Evolutionary conservation across 2,329 filamentous ascomycete genomes (phyloP), one percentile per base, ranked within the genome.

Genomic region (Colletotrichum sp.): DNA sequence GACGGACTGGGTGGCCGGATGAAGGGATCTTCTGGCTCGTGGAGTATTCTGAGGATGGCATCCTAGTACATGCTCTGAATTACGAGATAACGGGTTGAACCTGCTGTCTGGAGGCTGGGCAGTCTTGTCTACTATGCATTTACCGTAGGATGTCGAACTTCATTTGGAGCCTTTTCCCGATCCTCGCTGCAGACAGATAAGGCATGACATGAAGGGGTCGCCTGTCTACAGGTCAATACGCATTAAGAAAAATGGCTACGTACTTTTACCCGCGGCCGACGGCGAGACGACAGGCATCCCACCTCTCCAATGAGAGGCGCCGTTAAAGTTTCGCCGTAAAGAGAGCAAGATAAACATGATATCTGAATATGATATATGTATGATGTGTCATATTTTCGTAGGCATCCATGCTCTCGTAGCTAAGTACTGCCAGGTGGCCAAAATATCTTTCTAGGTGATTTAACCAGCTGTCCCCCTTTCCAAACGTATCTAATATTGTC

Each of bases 311-410:
- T 44, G 39, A 48, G 18, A n/a, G 18, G n/a, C 44, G 9, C 44
- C 44, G n/a, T 48, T 48, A n/a, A 48, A 22, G 6, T 13, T 6
- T 0, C 0, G 0, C 10, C n/a, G 12, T 5, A 0, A 2, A 52
- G 44, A 52, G n/a, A 48, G 1, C 18, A n/a, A 12, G 2, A 52
- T 0, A 22, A 22, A 13, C 22, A 22, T 13, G n/a, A 52, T 13
- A 1, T 0, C 10, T 7, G 10, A n/a, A 8, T 22, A 52, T 52
- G n/a, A 22, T 4, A 13, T 12, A 1, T 12, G 44, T 9, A 8
- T 48, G 9, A 12, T n/a, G 3, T n/a, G 18, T n/a, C 39, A 6
- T 6, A 52, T n/a, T 22, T 22, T 13, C n/a, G n/a, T 13, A 22
- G 44, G 2, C 3, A 52, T 13, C 6, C 6, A 22, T 48, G n/a